Evolutionary conservation across 768 basidiomycete genomes (phyloP).

Genomic region (Pleurotus cornucopiae): DNA sequence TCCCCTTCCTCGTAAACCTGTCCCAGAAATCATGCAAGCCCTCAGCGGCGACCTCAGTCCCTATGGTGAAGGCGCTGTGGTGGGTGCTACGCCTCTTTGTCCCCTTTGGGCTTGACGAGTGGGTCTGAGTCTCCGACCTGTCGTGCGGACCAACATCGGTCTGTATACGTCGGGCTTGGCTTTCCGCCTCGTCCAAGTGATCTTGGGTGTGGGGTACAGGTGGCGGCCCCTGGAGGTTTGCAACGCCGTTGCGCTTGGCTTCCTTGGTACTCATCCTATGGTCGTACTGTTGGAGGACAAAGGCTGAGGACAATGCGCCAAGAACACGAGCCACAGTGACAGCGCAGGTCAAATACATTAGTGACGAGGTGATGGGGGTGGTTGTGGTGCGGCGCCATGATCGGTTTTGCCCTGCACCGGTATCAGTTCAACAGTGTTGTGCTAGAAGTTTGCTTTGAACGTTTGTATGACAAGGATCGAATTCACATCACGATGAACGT

Average conservation of each 20-base stretch:
- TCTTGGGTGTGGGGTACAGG: background rate
- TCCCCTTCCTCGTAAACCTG: conserved; percentile 44
- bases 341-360: background rate
- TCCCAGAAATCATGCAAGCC: conserved; percentile 27
- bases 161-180: background rate
- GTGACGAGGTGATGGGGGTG: no score
- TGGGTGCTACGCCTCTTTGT: background rate
- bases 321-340: background rate
- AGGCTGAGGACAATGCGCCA: background rate
- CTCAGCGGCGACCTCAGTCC: background rate
- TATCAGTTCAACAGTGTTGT: no score
- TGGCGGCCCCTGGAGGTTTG: background rate
- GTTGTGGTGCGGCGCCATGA: no score
- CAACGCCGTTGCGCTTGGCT: background rate
- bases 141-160: background rate
- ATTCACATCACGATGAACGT: no score
- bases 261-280: background rate
- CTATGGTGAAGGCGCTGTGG: background rate
- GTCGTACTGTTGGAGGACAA: no score
- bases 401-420: no score
- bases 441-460: no score
- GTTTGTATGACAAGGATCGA: no score
- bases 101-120: no score
- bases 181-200: conserved; percentile 1
- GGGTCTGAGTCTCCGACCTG: background rate